These are phyloP conservation scores for Claviceps africana DNA, from an alignment of 2,329 filamentous ascomycete genomes.

Conservation along the genomic window DNA sequence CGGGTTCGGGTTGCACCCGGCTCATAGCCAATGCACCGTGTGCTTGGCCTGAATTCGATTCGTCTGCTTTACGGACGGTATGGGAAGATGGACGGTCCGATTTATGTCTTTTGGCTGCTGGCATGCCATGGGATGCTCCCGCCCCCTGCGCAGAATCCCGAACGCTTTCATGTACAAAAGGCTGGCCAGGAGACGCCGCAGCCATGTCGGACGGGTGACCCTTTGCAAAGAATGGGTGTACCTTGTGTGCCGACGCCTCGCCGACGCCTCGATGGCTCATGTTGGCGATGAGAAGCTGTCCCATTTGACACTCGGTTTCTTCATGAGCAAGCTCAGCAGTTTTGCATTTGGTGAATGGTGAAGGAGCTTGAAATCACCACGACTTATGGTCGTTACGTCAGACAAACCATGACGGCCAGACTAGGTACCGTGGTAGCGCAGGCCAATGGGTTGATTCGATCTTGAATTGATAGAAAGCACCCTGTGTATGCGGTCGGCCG, in stretches of 20 bases:
- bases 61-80: not conserved
- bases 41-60: not conserved
- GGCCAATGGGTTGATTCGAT: not conserved
- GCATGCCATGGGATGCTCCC: not conserved
- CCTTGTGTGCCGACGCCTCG: conserved; percentile 26
- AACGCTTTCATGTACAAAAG: not conserved
- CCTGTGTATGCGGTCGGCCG: not conserved
- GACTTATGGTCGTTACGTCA: not conserved
- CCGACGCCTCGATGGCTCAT: conserved; percentile 29
- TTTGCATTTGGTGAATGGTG: not conserved
- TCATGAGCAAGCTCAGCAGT: not conserved
- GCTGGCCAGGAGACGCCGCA: not conserved
- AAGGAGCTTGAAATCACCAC: not conserved
- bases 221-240: conserved; percentile 42
- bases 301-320: conserved; percentile 19
- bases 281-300: conserved; percentile 25
- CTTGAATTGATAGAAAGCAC: not conserved
- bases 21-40: not conserved
- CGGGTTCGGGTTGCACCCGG: too few species aligned
- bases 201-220: conserved; percentile 7
- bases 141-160: not conserved
- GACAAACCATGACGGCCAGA: not conserved
- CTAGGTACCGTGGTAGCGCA: not conserved
- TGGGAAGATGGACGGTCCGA: conserved; percentile 6
- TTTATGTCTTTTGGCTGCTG: conserved; percentile 2